Conservation (phyloP, 2,329 filamentous ascomycete species). For the Claviceps maximensis region DNA sequence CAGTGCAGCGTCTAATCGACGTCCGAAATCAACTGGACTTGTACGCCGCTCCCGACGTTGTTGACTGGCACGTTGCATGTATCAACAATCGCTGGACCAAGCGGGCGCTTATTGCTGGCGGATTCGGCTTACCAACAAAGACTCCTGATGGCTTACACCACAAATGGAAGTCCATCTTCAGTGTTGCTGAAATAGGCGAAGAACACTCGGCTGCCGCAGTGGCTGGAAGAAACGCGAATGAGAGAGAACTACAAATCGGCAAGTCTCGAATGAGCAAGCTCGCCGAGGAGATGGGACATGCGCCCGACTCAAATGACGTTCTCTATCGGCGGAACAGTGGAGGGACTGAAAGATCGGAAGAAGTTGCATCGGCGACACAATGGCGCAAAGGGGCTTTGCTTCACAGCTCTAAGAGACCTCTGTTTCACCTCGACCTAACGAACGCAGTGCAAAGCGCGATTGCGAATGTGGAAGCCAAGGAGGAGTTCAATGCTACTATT, state of each 20-base stretch:
- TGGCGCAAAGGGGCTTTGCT: conserved; percentile 51
- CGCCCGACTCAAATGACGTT: conserved; percentile 6
- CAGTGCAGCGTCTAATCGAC: conserved; percentile 83
- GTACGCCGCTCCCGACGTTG: conserved; percentile 64
- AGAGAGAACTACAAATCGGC: conserved; percentile 14
- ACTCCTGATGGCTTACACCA: conserved; percentile 33
- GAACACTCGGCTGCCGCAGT: conserved; percentile 52
- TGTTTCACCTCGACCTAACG: conserved; percentile 90
- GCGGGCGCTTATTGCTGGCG: conserved; percentile 71
- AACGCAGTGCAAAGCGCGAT: conserved; percentile 80
- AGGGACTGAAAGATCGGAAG: conserved; percentile 28
- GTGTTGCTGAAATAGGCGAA: conserved; percentile 74
- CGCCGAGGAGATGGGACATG: conserved; percentile 26
- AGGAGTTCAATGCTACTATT: conserved; percentile 16
- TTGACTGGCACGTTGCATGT: conserved; percentile 94
- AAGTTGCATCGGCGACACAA: conserved; percentile 7
- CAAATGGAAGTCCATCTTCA: conserved; percentile 92
- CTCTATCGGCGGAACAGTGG: conserved; percentile 14
- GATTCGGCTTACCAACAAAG: conserved; percentile 70
- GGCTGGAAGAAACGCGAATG: conserved; percentile 52
- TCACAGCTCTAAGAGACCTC: conserved; percentile 73
- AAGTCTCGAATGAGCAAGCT: conserved; percentile 2
- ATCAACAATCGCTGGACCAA: conserved; percentile 89
- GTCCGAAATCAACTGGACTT: conserved; percentile 86
- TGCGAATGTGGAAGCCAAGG: conserved; percentile 54